Conservation (phyloP, 2,329 filamentous ascomycete genomes). For the Epichloe elymi region DNA sequence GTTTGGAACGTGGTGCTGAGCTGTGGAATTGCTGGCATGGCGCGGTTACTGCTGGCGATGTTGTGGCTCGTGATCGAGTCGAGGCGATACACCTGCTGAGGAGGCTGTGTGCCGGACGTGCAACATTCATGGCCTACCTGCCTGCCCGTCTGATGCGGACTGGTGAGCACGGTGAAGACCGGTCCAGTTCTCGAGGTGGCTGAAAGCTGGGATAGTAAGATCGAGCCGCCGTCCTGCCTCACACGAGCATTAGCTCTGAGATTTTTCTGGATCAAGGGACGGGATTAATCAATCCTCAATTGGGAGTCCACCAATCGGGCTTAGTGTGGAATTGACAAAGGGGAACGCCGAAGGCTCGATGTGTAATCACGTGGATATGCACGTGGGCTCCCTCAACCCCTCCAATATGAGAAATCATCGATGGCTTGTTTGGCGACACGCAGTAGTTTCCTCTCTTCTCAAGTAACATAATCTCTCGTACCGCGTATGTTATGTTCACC, state of each 20-base stretch:
- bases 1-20: slow-evolving; percentile 32
- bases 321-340: not conserved
- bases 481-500: not conserved
- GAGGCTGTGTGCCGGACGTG: slow-evolving; percentile 40
- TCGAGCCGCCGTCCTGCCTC: slow-evolving; percentile 7
- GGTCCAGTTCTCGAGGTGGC: not conserved
- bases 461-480: not conserved
- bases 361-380: not conserved
- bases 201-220: not conserved
- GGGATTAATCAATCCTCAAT: not conserved
- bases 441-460: too few species aligned
- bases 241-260: slow-evolving; percentile 14
- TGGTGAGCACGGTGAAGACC: not conserved
- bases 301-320: slow-evolving; percentile 5
- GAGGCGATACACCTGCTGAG: slow-evolving; percentile 35
- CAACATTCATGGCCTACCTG: slow-evolving; percentile 36
- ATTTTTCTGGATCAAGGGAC: slow-evolving; percentile 16
- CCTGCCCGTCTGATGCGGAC: not conserved
- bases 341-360: not conserved
- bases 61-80: slow-evolving; percentile 13
- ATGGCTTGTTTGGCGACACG: too few species aligned
- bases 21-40: slow-evolving; percentile 37
- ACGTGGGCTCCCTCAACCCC: not conserved
- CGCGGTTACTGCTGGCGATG: slow-evolving; percentile 12
- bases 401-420: too few species aligned